Evolutionary conservation across 139 green algal genomes (phyloP), one percentile per base, ranked within the genome.

Genomic region (Asterochloris sp.): DNA sequence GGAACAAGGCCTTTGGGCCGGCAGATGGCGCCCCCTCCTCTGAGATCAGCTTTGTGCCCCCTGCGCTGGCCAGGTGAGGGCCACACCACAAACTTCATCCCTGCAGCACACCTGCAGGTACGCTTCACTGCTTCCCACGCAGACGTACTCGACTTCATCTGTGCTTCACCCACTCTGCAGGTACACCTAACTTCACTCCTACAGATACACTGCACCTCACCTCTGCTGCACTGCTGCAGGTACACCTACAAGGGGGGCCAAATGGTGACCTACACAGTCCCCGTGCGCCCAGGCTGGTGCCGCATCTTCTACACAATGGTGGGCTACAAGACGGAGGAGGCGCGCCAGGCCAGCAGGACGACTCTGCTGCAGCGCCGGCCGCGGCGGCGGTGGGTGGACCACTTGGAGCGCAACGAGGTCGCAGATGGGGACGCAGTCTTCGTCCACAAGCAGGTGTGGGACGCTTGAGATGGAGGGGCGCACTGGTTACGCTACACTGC

Each of bases 401-500:
- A 83, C 79, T 76, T 67, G 19, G 23, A 69, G 54, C 79, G 69
- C 24, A 63, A 83, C 28, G 14, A 64, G 13, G 54, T 83, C 10
- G 19, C 78, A 19, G 79, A 83, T 28, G 79, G 79, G 15, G 79
- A 83, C 69, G 63, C 68, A 28, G 28, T 23, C 21, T 75, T 83
- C 67, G 12, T 83, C 23, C 79, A 83, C n/a, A 62, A 78, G 24
- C 79, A 83, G 79, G 79, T 83, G 13, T 16, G 54, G 21, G 13
- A 38, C 13, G 21, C 66, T 24, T 2, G 66, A 21, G 21, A 26
- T 73, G 66, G 21, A 73, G 19, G 19, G 66, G 19, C 66, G 23
- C 66, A 73, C 21, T 24, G 66, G 19, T 2, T 10, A 2, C 38
- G 38, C 38, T 54, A 6, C 38, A 2, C 38, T 54, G 38, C 38